phyloP scores from a whole-genome alignment of 495 filamentous ascomycete genomes.

The Neurospora sp. region DNA sequence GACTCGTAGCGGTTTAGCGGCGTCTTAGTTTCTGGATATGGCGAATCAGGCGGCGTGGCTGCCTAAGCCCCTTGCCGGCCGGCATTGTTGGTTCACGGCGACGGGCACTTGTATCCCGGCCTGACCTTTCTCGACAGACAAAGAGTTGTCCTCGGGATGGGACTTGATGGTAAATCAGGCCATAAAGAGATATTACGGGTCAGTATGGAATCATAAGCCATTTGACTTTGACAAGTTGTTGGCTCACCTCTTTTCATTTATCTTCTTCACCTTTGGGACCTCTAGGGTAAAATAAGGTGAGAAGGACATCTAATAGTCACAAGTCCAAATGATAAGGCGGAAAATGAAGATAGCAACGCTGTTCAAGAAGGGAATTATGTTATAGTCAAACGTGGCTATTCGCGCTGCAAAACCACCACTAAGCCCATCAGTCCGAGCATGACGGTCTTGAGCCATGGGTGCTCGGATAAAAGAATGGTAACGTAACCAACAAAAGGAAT shows the following conservation, averaged over 20 bases:
- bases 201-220: background rate
- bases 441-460: constrained; percentile 94
- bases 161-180: background rate
- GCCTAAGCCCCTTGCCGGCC: background rate
- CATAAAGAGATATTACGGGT: background rate
- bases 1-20: background rate
- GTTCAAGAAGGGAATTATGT: background rate
- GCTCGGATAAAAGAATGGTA: constrained; percentile 90
- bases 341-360: background rate
- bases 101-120: background rate
- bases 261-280: background rate
- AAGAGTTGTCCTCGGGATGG: background rate
- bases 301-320: background rate
- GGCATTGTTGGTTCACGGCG: background rate
- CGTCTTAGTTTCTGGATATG: background rate
- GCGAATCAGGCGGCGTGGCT: background rate
- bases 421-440: constrained; percentile 92
- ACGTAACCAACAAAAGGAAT: constrained; percentile 95
- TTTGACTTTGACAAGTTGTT: background rate
- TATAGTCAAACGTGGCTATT: constrained; percentile 34
- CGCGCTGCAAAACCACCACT: constrained; percentile 86
- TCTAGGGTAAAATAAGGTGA: background rate
- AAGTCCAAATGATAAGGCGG: background rate
- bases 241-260: background rate
- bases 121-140: background rate